Evolutionary conservation across 2,329 filamentous ascomycete genomes (phyloP), one percentile per base, ranked within the genome.

Genomic region (Ceratocystis cacaofunesta): DNA sequence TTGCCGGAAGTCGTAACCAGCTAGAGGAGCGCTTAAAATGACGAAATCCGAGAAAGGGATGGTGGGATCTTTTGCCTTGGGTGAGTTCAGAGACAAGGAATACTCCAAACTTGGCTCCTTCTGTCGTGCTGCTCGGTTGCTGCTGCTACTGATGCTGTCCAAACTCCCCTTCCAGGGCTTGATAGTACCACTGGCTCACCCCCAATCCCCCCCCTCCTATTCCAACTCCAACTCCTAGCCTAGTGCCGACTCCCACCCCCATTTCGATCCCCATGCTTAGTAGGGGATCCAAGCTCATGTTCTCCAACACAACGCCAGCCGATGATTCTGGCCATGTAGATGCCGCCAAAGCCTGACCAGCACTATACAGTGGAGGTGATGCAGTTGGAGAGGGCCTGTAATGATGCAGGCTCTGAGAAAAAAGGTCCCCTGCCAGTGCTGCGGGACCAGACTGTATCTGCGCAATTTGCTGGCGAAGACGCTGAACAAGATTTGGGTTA

Each of bases 401-500:
- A 28, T 30, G 25, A 22, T 22, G 12, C 15, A 28, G 7, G 25
- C 22, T 17, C 52, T 12, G 25, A 17, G 52, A 57, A n/a, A 57
- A 57, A 10, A 25, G 28, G 3, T 44, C 44, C 19, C 41, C 30
- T 15, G 32, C 30, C 28, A 44, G 41, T 3, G 30, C 25, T 5
- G 62, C 7, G 6, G 22, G n/a, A 44, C 15, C 50, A 10, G 55
- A 41, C 5, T 55, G 60, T 3, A 69, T 68, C 19, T 70, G 69
- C 0, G 70, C 70, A 68, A 74, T 71, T 60, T 70, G 69, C 36
- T 70, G 63, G 7, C 72, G 72, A 2, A 78, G 70, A 17, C 76
- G 70, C 1, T 72, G 72, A 2, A 78, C 69, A 0, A 79, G 70
- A 5, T 73, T 73, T 55, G 73, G 72, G 61, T 79, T 79, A 3